Conservation (phyloP, 1,284 basidiomycete species). For the Coniferiporia sulphurascens region DNA sequence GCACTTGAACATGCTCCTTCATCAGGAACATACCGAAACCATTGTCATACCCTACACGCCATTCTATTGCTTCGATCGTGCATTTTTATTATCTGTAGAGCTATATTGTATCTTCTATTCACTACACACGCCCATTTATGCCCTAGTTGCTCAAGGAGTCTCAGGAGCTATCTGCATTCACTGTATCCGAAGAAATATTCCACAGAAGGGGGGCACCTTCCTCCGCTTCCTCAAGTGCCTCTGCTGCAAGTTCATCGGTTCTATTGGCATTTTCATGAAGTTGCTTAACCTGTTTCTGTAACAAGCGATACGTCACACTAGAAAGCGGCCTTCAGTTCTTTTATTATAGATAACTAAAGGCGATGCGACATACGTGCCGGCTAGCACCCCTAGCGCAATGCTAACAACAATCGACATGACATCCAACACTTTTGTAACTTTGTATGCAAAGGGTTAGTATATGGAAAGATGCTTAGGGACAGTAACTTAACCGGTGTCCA, state of each 20-base stretch:
- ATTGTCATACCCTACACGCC: neutral
- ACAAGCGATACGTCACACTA: slow-evolving; percentile 60
- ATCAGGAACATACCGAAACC: neutral
- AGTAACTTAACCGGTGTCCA: slow-evolving; percentile 60
- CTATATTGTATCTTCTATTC: slow-evolving; percentile 12
- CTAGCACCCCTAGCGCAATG: slow-evolving; percentile 46
- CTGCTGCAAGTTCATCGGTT: slow-evolving; percentile 51
- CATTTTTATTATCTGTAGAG: slow-evolving; percentile 8
- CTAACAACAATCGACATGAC: slow-evolving; percentile 53
- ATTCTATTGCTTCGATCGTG: neutral
- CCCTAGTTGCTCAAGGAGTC: neutral
- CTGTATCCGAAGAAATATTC: slow-evolving; percentile 27
- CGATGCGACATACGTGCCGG: slow-evolving; percentile 55
- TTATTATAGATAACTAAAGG: slow-evolving; percentile 5
- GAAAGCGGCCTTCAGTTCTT: slow-evolving; percentile 16
- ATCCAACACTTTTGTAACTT: slow-evolving; percentile 66
- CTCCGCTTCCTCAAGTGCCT: slow-evolving; percentile 56
- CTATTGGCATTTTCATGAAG: slow-evolving; percentile 46
- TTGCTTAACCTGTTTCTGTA: slow-evolving; percentile 56
- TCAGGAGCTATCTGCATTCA: slow-evolving; percentile 1
- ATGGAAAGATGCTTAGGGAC: neutral
- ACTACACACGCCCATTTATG: neutral
- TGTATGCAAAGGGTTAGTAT: neutral
- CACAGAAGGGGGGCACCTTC: slow-evolving; percentile 59
- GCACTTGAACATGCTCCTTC: neutral